Conservation (phyloP, 2,329 filamentous ascomycete species). For the Colletotrichum endophyticum region DNA sequence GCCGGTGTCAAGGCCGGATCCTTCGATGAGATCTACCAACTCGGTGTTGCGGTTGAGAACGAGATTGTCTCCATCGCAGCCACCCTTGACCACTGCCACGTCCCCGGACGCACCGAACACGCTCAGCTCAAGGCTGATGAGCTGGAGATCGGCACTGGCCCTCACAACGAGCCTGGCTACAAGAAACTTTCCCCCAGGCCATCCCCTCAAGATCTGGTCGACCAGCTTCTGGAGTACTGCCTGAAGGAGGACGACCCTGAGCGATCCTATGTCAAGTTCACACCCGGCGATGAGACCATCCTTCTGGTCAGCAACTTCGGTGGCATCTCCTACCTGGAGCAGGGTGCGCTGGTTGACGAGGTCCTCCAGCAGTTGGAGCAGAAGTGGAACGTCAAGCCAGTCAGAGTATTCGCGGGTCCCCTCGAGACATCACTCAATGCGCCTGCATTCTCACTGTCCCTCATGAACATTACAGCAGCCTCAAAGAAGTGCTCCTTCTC, state of each 20-base stretch:
- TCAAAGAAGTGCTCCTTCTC: slow-evolving; percentile 50
- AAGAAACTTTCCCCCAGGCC: slow-evolving; percentile 59
- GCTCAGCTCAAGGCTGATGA: slow-evolving; percentile 53
- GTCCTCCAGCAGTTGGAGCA: slow-evolving; percentile 52
- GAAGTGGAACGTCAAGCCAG: slow-evolving; percentile 54
- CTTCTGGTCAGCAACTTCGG: slow-evolving; percentile 65
- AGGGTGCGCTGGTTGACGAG: slow-evolving; percentile 59
- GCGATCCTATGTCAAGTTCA: slow-evolving; percentile 54
- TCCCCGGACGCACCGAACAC: slow-evolving; percentile 56
- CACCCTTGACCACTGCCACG: slow-evolving; percentile 66
- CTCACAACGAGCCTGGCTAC: slow-evolving; percentile 70
- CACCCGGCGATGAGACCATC: slow-evolving; percentile 50
- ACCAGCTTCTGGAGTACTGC: slow-evolving; percentile 63
- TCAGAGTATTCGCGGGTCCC: slow-evolving; percentile 64
- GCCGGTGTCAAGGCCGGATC: slow-evolving; percentile 47
- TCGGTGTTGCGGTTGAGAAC: slow-evolving; percentile 53
- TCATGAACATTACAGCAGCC: slow-evolving; percentile 63
- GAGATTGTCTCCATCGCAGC: slow-evolving; percentile 63
- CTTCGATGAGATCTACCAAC: slow-evolving; percentile 54
- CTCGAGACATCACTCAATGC: slow-evolving; percentile 77
- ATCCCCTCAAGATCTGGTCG: slow-evolving; percentile 52
- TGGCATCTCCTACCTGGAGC: slow-evolving; percentile 61
- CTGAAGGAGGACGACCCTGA: slow-evolving; percentile 61
- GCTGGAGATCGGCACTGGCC: slow-evolving; percentile 69
- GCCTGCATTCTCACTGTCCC: slow-evolving; percentile 71